Evolutionary conservation across 257 asterid species (phyloP).

Genomic region (Solanum bukasovii): DNA sequence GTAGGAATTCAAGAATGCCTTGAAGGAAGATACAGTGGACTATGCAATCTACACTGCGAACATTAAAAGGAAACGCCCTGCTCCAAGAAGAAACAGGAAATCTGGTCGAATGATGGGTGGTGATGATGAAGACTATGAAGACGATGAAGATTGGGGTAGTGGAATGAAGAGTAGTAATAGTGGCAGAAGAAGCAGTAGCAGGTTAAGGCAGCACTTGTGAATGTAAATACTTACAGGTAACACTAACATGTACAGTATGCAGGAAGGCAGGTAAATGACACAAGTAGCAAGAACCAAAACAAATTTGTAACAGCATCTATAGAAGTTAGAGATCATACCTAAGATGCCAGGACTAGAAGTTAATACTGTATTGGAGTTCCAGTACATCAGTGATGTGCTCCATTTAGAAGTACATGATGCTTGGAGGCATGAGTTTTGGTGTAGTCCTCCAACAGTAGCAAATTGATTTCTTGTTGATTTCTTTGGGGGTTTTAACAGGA

Average conservation of each 20-base stretch:
- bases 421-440: not conserved
- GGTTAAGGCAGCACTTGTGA: conserved; percentile 55
- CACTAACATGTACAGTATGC: conserved; percentile 72
- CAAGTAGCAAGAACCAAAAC: not conserved
- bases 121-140: conserved; percentile 16
- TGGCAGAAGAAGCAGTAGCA: conserved; percentile 36
- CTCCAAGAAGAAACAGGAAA: conserved; percentile 21
- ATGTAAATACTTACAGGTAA: conserved; percentile 50
- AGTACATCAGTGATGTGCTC: not conserved
- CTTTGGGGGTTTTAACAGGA: not conserved
- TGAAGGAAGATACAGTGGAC: conserved; percentile 36
- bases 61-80: conserved; percentile 31
- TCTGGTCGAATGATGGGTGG: conserved; percentile 12
- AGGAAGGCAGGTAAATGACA: conserved; percentile 10
- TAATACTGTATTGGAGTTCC: not conserved
- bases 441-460: not conserved
- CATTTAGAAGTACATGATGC: not conserved
- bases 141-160: conserved; percentile 29
- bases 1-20: conserved; percentile 34
- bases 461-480: not conserved
- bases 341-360: not conserved
- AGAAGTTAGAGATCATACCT: not conserved
- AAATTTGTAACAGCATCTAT: not conserved
- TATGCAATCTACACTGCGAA: conserved; percentile 26
- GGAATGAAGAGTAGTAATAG: conserved; percentile 32